Conservation (phyloP, 73 alveolate genomes). For the Stentor roeselii region DNA sequence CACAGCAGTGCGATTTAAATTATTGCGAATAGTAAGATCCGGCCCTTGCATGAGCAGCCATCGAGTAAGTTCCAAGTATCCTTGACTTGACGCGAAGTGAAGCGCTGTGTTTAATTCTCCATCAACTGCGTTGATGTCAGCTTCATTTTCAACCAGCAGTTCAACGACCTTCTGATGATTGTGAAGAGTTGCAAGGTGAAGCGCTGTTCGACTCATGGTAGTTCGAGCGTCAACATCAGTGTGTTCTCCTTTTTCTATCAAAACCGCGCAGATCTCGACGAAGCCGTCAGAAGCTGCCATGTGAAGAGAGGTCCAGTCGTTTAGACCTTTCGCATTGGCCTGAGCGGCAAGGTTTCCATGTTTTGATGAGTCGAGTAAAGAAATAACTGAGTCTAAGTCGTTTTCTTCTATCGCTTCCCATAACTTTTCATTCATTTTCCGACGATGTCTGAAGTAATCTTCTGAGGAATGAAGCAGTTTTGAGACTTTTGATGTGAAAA, state of each 20-base stretch:
- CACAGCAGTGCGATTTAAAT: slow-evolving; percentile 53
- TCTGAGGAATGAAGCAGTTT: neutral
- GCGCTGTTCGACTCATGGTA: slow-evolving; percentile 54
- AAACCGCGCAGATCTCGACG: slow-evolving; percentile 55
- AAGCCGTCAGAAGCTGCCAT: slow-evolving; percentile 94
- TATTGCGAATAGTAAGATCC: slow-evolving; percentile 54
- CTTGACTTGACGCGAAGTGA: slow-evolving; percentile 76
- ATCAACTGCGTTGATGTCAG: slow-evolving; percentile 75
- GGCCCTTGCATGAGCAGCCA: slow-evolving; percentile 61
- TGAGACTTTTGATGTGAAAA: neutral
- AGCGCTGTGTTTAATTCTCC: slow-evolving; percentile 84
- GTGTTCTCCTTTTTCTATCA: slow-evolving; percentile 49
- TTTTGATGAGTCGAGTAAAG: slow-evolving; percentile 21
- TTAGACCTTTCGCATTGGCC: slow-evolving; percentile 78
- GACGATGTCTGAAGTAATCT: neutral
- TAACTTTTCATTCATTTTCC: slow-evolving; percentile 40
- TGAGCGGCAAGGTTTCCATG: slow-evolving; percentile 7
- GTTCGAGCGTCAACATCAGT: slow-evolving; percentile 62
- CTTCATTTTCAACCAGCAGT: slow-evolving; percentile 57
- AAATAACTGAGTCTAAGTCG: neutral
- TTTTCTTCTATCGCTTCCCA: slow-evolving; percentile 31
- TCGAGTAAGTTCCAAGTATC: slow-evolving; percentile 65
- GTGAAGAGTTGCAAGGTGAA: slow-evolving; percentile 51
- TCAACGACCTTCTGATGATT: slow-evolving; percentile 67
- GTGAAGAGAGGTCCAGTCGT: slow-evolving; percentile 92